Base-by-base conservation (phyloP, 352 stramenopile genomes). In the Globisporangium parvum region DNA sequence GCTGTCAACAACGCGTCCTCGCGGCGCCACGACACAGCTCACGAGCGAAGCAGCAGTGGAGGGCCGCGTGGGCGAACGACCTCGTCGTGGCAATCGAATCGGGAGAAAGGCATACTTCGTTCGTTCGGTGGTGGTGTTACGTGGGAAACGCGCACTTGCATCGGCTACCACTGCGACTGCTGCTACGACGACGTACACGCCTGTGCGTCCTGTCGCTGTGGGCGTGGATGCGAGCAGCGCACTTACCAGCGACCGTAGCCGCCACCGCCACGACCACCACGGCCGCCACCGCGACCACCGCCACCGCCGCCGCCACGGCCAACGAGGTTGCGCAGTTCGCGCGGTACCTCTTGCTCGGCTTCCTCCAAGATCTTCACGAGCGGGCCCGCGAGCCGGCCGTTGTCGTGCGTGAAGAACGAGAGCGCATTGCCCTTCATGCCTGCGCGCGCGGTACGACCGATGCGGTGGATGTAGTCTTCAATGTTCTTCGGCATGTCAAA, bases 401-500 rank as follows among this genome's bases (percentile, higher is more conserved):
- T 96, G 20, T 96, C 91, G n/a, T 73, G 61, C 14, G 91, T 97
- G 71, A 98, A 96, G 70, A 98, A 98, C n/a, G 88, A 96, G 41
- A 98, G 80, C 2, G 94, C 85, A 3, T 77, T 94, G 39, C 95
- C 95, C 67, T 96, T 98, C 53, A 96, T 96, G 17, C 95, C 95
- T 47, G 94, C 96, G 77, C 98, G 94, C n/a, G 96, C 98, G 11
- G 97, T 99, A 91, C 97, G 93, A 62, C 97, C 96, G 59, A 99
- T 98, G 59, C 97, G 87, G 67, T 99, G 96, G 52, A 99, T 96
- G 74, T 99, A 99, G 67, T 97, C 94, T 64, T 99, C 97, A 51
- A 98, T 96, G 70, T 98, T 98, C 62, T 97, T 97, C 44, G 97
- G 96, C 71, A 99, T 98, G 71, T 99, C 95, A 66, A 99, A 99